A percentile compares a stretch with the other conserved stretches of the same genome.
Evolutionary conservation across 441 rosid species (phyloP).

Genomic region (Francoa sonchifolia): DNA sequence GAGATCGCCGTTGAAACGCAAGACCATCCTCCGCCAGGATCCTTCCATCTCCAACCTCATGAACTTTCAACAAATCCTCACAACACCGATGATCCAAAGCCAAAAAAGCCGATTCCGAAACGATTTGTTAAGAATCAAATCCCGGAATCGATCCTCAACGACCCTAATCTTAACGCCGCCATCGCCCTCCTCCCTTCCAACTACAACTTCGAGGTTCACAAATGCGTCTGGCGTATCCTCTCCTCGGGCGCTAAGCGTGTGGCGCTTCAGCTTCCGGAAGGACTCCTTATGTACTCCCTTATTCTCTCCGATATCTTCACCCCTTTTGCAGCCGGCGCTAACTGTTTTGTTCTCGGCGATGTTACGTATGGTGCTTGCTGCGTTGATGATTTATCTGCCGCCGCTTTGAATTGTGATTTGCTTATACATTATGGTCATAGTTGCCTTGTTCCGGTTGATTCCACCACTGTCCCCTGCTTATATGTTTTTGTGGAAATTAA

Average conservation of each 20-base stretch:
- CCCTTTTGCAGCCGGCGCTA: slow-evolving; percentile 43
- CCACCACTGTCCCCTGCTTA: slow-evolving; percentile 63
- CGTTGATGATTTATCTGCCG: slow-evolving; percentile 70
- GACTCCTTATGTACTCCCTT: slow-evolving; percentile 79
- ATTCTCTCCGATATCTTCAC: slow-evolving; percentile 78
- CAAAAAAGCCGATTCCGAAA: slow-evolving; percentile 44
- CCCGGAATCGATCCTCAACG: slow-evolving; percentile 67
- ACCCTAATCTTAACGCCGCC: slow-evolving; percentile 69
- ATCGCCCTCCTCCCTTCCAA: slow-evolving; percentile 60
- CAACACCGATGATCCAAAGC: slow-evolving; percentile 3
- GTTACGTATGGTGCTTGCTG: slow-evolving; percentile 93
- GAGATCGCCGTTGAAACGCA: no score
- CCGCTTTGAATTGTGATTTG: slow-evolving; percentile 66
- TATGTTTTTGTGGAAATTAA: slow-evolving; percentile 76
- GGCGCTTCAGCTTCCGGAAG: slow-evolving; percentile 85
- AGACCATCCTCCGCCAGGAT: no score
- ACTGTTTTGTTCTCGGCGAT: slow-evolving; percentile 78
- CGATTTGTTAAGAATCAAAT: slow-evolving; percentile 75
- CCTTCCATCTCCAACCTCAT: no score
- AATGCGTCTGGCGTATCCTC: slow-evolving; percentile 67
- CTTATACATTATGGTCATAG: slow-evolving; percentile 89
- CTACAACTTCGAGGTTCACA: slow-evolving; percentile 81
- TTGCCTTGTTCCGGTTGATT: slow-evolving; percentile 76
- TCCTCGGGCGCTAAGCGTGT: slow-evolving; percentile 48
- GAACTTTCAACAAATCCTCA: not conserved